A percentile compares a stretch with the other conserved stretches of the same genome.
Evolutionary conservation across 164 flowering plant genomes (phyloP).

Genomic region (Stephania yunnanensis): DNA sequence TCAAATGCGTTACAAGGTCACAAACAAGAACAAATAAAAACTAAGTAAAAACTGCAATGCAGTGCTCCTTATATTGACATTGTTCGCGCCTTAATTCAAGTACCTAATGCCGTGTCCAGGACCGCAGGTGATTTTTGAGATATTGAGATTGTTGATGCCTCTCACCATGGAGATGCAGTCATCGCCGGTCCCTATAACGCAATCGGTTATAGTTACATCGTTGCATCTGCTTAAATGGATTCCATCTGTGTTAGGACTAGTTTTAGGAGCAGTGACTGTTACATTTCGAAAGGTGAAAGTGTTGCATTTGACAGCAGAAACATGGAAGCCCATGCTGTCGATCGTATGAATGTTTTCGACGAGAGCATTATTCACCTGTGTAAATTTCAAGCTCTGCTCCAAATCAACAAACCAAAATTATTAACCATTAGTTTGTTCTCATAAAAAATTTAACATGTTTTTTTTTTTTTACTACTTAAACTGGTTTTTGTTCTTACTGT

Average conservation of each 20-base stretch:
- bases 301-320: not conserved
- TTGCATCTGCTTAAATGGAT: slow-evolving; percentile 4
- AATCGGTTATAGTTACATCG: not conserved
- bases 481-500: slow-evolving; percentile 16
- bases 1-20: not conserved
- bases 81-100: no score
- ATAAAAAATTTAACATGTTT: not conserved
- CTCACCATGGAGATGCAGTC: slow-evolving; percentile 1
- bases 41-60: not conserved
- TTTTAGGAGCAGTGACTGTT: slow-evolving; percentile 2
- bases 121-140: not conserved
- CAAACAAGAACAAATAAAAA: not conserved
- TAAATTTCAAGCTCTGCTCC: slow-evolving; percentile 4
- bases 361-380: not conserved
- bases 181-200: slow-evolving; percentile 2
- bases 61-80: no score
- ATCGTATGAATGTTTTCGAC: not conserved
- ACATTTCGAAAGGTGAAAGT: not conserved
- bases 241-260: slow-evolving; percentile 11
- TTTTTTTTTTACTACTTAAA: not conserved
- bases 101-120: slow-evolving; percentile 13
- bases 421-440: not conserved
- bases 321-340: slow-evolving; percentile 4
- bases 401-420: not conserved
- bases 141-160: not conserved